These are phyloP conservation scores for Lactarius evosmus DNA, from an alignment of 768 basidiomycete species.

Conservation along the genomic window DNA sequence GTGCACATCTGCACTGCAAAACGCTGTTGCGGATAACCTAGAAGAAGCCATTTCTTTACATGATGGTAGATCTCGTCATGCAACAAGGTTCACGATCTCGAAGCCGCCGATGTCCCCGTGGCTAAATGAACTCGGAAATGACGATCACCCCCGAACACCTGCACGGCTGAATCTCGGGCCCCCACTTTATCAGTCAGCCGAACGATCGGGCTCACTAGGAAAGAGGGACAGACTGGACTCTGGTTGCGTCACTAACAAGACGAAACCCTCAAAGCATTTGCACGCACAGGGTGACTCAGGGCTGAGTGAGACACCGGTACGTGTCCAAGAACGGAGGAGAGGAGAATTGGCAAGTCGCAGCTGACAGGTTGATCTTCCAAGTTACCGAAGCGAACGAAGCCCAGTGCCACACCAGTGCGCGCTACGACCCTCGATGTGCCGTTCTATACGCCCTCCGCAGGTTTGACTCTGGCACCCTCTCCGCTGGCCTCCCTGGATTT, in stretches of 20 bases:
- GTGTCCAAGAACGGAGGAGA: neutral
- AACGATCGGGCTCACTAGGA: neutral
- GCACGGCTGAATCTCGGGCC: neutral
- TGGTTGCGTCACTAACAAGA: conserved; percentile 2
- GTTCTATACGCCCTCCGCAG: neutral
- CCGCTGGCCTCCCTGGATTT: neutral
- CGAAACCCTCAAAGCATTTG: neutral
- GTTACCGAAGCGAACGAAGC: conserved; percentile 1
- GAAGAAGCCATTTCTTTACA: neutral
- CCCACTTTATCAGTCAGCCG: neutral
- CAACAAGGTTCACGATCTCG: neutral
- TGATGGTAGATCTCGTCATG: neutral
- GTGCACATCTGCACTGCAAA: neutral
- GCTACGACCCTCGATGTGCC: neutral
- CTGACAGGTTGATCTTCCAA: conserved; percentile 8
- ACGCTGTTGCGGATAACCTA: neutral
- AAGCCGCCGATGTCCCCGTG: neutral
- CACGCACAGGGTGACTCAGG: neutral
- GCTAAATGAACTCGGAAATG: neutral
- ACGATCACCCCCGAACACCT: neutral
- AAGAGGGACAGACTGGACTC: neutral
- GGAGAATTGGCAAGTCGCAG: neutral
- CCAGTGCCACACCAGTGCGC: neutral
- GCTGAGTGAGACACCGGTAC: conserved; percentile 7
- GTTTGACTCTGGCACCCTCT: neutral